phyloP scores from a whole-genome alignment of 2,329 filamentous ascomycete species.

The Leptographium flavum region DNA sequence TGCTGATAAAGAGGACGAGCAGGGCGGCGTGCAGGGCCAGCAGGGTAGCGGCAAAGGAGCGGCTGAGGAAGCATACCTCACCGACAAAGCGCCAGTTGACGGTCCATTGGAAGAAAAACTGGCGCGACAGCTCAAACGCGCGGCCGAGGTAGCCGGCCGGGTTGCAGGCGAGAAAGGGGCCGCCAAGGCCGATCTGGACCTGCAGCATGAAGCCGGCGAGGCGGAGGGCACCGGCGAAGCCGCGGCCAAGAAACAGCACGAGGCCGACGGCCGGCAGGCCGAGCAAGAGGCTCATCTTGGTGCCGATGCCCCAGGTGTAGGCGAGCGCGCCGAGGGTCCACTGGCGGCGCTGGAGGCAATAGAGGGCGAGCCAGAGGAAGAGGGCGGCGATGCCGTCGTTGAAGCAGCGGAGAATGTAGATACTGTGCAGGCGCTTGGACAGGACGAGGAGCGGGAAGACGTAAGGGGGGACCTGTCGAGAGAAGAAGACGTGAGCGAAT shows the following conservation, averaged over 20 bases:
- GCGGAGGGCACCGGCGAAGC: slow-evolving; percentile 49
- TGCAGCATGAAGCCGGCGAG: slow-evolving; percentile 60
- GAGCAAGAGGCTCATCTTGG: slow-evolving; percentile 88
- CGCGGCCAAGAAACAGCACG: slow-evolving; percentile 59
- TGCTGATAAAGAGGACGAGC: slow-evolving; percentile 50
- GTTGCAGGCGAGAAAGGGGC: slow-evolving; percentile 57
- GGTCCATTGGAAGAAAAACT: slow-evolving; percentile 96
- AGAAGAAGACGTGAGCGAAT: background rate
- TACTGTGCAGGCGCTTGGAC: slow-evolving; percentile 85
- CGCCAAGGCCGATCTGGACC: slow-evolving; percentile 53
- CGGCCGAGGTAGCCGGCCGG: slow-evolving; percentile 58
- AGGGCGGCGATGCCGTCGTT: slow-evolving; percentile 86
- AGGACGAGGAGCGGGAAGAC: slow-evolving; percentile 73
- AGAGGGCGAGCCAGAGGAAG: slow-evolving; percentile 72
- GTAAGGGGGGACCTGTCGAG: slow-evolving; percentile 71
- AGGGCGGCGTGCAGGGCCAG: slow-evolving; percentile 50
- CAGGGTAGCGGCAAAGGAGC: slow-evolving; percentile 51
- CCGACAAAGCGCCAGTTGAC: slow-evolving; percentile 97
- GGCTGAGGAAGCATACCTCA: slow-evolving; percentile 62
- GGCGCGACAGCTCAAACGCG: slow-evolving; percentile 81
- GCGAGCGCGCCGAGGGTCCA: slow-evolving; percentile 61
- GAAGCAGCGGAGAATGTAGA: slow-evolving; percentile 85
- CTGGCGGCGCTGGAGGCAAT: slow-evolving; percentile 55
- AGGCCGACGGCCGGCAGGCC: slow-evolving; percentile 68
- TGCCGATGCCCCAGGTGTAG: slow-evolving; percentile 70